phyloP scores from a whole-genome alignment of 306 rosid genomes.

The Acmispon strigosus region DNA sequence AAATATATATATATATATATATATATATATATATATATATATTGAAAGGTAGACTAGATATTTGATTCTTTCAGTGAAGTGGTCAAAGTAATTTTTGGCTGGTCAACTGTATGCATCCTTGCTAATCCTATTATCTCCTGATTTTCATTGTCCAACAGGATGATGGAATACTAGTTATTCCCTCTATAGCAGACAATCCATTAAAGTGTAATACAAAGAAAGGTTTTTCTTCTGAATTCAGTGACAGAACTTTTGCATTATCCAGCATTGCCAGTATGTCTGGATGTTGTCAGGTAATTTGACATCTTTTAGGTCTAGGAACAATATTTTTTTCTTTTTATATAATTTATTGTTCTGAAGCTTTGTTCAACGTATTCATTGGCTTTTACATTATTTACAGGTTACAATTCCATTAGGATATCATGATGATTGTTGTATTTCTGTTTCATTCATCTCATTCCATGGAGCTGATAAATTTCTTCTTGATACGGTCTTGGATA shows the following conservation, averaged over 20 bases:
- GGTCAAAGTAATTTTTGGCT: not conserved
- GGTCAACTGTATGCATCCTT: not conserved
- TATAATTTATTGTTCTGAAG: constrained; percentile 13
- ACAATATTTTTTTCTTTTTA: not conserved
- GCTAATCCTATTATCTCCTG: not conserved
- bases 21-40: not conserved
- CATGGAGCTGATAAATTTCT: constrained; percentile 88
- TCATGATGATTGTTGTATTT: constrained; percentile 50
- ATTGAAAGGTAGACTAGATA: not conserved
- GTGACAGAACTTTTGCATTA: constrained; percentile 31
- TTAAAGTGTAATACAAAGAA: constrained; percentile 35
- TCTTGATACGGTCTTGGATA: constrained; percentile 74
- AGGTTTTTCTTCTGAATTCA: constrained; percentile 35
- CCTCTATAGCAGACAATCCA: constrained; percentile 46
- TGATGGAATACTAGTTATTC: constrained; percentile 53
- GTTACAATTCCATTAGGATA: constrained; percentile 70
- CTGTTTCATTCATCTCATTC: constrained; percentile 60
- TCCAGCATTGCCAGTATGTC: constrained; percentile 51
- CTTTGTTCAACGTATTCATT: not conserved
- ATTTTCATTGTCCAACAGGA: constrained; percentile 32
- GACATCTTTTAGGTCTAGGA: constrained; percentile 11
- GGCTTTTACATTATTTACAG: constrained; percentile 33
- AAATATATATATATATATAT: not conserved
- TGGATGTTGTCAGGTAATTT: constrained; percentile 69
- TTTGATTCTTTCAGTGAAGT: constrained; percentile 6